A percentile compares a stretch with the other conserved stretches of the same genome.
These are phyloP conservation scores for Porpolomopsis calyptriformis DNA, from an alignment of 768 basidiomycete species.

Conservation along the genomic window DNA sequence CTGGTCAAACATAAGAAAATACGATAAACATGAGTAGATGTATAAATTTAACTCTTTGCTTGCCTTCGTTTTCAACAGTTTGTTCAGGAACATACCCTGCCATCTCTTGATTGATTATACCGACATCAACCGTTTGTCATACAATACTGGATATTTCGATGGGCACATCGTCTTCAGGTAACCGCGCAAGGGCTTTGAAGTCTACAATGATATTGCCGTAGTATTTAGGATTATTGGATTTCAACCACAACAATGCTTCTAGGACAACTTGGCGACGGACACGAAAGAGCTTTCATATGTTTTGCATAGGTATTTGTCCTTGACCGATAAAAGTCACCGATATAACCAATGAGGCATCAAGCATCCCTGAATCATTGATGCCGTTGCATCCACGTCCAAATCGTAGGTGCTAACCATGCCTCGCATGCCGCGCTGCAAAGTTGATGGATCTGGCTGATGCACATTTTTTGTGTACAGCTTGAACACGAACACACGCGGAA, in stretches of 20 bases:
- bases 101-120: slow-evolving; percentile 15
- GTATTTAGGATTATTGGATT: slow-evolving; percentile 17
- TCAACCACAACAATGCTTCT: slow-evolving; percentile 24
- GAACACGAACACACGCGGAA: slow-evolving; percentile 23
- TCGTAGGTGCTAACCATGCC: slow-evolving; percentile 27
- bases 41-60: background rate
- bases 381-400: slow-evolving; percentile 14
- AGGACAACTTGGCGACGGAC: slow-evolving; percentile 15
- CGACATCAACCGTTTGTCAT: slow-evolving; percentile 13
- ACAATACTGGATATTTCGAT: slow-evolving; percentile 15
- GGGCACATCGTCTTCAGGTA: slow-evolving; percentile 26
- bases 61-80: background rate
- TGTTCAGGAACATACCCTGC: slow-evolving; percentile 21
- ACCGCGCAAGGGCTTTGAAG: slow-evolving; percentile 8
- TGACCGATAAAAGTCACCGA: no score
- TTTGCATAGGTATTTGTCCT: slow-evolving; percentile 20
- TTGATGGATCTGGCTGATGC: no score
- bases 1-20: background rate
- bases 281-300: slow-evolving; percentile 22
- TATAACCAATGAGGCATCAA: slow-evolving; percentile 18
- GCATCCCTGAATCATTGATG: slow-evolving; percentile 16
- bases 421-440: slow-evolving; percentile 14
- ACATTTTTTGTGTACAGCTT: slow-evolving; percentile 24
- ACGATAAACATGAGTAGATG: background rate
- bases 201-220: slow-evolving; percentile 18